A percentile compares a stretch with the other conserved stretches of the same genome.
Evolutionary conservation across 306 rosid genomes (phyloP).

Genomic region (Ammopiptanthus mongolicus): DNA sequence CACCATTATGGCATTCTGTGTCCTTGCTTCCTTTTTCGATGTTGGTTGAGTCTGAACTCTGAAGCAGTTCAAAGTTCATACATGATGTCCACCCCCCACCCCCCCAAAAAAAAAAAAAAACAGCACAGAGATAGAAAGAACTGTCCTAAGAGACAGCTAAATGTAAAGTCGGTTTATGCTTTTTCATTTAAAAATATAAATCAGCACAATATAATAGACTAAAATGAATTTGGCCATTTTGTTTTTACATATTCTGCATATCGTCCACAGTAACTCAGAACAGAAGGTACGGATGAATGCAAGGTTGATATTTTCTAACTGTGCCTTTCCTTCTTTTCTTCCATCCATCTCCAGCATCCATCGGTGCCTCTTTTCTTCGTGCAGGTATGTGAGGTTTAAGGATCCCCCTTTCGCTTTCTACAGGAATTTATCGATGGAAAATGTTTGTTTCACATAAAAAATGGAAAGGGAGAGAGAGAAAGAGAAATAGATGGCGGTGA

Average conservation of each 20-base stretch:
- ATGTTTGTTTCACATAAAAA: too few relatives aligned
- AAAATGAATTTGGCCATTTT: neutral
- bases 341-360: neutral
- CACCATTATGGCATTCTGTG: neutral
- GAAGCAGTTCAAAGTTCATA: neutral
- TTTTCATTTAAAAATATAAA: neutral
- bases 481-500: too few relatives aligned
- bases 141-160: conserved; percentile 13
- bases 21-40: neutral
- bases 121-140: conserved; percentile 12
- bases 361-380: neutral
- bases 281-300: neutral
- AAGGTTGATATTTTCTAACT: neutral
- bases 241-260: neutral
- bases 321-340: neutral
- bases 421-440: too few relatives aligned
- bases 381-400: neutral
- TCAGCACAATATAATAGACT: neutral
- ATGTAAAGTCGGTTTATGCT: conserved; percentile 17
- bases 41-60: neutral
- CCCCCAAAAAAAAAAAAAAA: neutral
- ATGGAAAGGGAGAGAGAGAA: too few relatives aligned
- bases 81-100: neutral
- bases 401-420: neutral
- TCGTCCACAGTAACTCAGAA: neutral